phyloP scores from a whole-genome alignment of 345 rosid species.

The Moricandia moricandioides region DNA sequence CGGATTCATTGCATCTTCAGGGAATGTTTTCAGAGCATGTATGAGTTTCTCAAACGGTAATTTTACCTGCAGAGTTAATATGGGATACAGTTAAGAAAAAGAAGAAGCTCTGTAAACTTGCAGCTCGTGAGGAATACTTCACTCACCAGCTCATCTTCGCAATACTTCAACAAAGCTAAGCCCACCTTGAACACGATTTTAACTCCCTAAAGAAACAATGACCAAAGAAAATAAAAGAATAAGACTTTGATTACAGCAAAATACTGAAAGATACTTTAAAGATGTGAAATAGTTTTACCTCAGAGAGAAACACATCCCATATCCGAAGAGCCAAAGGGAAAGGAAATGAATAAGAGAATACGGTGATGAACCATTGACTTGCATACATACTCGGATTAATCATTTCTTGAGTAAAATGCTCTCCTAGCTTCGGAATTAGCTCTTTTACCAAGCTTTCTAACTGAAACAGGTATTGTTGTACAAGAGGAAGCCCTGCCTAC shows the following conservation, averaged over 20 bases:
- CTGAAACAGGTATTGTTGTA: slow-evolving; percentile 87
- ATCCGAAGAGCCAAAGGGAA: slow-evolving; percentile 93
- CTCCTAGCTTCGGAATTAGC: slow-evolving; percentile 85
- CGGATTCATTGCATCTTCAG: slow-evolving; percentile 92
- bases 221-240: neutral
- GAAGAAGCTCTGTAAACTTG: neutral
- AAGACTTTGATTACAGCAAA: neutral
- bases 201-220: slow-evolving; percentile 60
- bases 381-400: slow-evolving; percentile 99
- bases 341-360: slow-evolving; percentile 92
- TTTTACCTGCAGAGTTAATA: slow-evolving; percentile 34
- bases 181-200: slow-evolving; percentile 92
- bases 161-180: slow-evolving; percentile 73
- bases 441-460: slow-evolving; percentile 76
- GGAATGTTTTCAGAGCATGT: slow-evolving; percentile 81
- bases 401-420: slow-evolving; percentile 81
- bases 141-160: slow-evolving; percentile 89
- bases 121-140: neutral
- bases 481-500: slow-evolving; percentile 95
- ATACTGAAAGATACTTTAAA: neutral
- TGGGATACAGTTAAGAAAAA: neutral
- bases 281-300: slow-evolving; percentile 47
- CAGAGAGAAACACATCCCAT: slow-evolving; percentile 94
- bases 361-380: slow-evolving; percentile 97
- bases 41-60: slow-evolving; percentile 90